A percentile compares a stretch with the other conserved stretches of the same genome.
phyloP scores from a whole-genome alignment of 805 yeast species.

The Zygoascus ofunaensis region DNA sequence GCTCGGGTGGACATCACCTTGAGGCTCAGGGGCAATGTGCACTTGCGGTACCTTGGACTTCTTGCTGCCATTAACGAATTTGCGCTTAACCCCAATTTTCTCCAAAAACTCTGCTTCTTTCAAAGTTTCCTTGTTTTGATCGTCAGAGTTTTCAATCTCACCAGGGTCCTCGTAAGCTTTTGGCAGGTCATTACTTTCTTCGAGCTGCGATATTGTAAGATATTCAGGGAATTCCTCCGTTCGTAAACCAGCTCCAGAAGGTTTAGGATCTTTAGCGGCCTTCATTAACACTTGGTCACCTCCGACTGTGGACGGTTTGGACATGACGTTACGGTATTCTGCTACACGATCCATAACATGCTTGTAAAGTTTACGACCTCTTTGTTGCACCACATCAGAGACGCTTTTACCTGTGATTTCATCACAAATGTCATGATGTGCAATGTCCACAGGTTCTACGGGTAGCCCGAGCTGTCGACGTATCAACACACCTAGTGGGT shows the following conservation, averaged over 20 bases:
- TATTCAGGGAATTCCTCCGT: constrained; percentile 24
- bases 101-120: constrained; percentile 26
- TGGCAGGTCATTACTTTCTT: constrained; percentile 25
- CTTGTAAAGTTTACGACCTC: constrained; percentile 29
- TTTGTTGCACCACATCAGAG: constrained; percentile 22
- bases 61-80: constrained; percentile 1
- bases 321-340: constrained; percentile 26
- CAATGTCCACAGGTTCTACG: constrained; percentile 26
- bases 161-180: constrained; percentile 27
- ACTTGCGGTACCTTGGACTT: constrained; percentile 3
- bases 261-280: constrained; percentile 31
- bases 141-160: constrained; percentile 13
- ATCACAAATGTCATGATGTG: constrained; percentile 26
- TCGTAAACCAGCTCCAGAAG: constrained; percentile 2
- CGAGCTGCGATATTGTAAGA: constrained; percentile 32
- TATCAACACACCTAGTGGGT: constrained; percentile 33
- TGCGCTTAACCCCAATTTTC: constrained; percentile 21
- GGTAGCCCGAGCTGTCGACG: constrained; percentile 35
- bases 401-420: constrained; percentile 27
- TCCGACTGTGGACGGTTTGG: constrained; percentile 26
- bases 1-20: constrained; percentile 27
- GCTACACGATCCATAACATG: constrained; percentile 31
- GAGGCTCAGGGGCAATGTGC: constrained; percentile 28
- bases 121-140: constrained; percentile 19
- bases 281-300: constrained; percentile 32